Evolutionary conservation across 441 rosid genomes (phyloP).

Genomic region (Isatis lusitanica): DNA sequence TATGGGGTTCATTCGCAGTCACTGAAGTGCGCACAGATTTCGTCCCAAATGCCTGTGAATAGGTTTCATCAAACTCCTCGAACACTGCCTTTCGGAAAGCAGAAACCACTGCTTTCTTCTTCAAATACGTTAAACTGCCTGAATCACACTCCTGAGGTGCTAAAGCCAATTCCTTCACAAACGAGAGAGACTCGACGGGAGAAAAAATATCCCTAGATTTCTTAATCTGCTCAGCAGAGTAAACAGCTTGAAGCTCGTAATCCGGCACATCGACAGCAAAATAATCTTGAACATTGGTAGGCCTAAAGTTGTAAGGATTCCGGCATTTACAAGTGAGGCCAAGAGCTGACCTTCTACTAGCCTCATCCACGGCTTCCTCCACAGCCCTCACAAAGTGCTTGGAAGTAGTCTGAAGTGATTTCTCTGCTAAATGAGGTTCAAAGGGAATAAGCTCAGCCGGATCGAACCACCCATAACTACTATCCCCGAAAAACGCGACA

Average conservation of each 20-base stretch:
- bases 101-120: slow-evolving; percentile 60
- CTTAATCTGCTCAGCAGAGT: slow-evolving; percentile 70
- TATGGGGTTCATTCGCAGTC: slow-evolving; percentile 39
- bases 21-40: slow-evolving; percentile 43
- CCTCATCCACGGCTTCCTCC: slow-evolving; percentile 92
- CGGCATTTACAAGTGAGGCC: slow-evolving; percentile 85
- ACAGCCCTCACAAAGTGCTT: slow-evolving; percentile 80
- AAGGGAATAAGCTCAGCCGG: slow-evolving; percentile 93
- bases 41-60: slow-evolving; percentile 87
- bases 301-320: slow-evolving; percentile 69
- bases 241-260: slow-evolving; percentile 70
- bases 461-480: slow-evolving; percentile 98
- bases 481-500: slow-evolving; percentile 94
- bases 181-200: slow-evolving; percentile 56
- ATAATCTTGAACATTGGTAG: slow-evolving; percentile 59
- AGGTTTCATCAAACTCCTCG: slow-evolving; percentile 96
- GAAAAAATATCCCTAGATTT: slow-evolving; percentile 65
- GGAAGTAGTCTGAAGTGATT: slow-evolving; percentile 62
- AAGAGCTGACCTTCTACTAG: slow-evolving; percentile 72
- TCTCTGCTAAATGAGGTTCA: slow-evolving; percentile 62
- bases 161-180: slow-evolving; percentile 65
- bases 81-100: slow-evolving; percentile 77
- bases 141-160: slow-evolving; percentile 49
- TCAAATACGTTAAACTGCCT: slow-evolving; percentile 47
- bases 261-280: slow-evolving; percentile 85